Base-by-base conservation (phyloP, 2,329 filamentous ascomycete genomes). In the Ceratocystis papillata region DNA sequence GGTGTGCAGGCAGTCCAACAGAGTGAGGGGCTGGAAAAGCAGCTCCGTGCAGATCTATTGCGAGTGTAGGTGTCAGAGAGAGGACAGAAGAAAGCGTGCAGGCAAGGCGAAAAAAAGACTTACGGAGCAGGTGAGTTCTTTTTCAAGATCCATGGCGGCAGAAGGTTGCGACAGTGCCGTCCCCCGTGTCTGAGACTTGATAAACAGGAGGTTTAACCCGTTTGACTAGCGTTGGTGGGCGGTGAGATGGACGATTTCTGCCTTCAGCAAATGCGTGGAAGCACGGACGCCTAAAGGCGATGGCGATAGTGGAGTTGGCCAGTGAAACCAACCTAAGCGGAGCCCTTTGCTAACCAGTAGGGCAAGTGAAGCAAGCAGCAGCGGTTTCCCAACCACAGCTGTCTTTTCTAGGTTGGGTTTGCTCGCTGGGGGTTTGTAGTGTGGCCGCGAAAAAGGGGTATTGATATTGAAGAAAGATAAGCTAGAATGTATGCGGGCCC, bases 121-220 rank as follows among this genome's bases (percentile, higher is more conserved):
- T 82, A 96, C 92, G 74, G 93, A 96, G 79, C 93, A 97, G 65
- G 88, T 92, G 77, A 97, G 80, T 82, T 99, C 94, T 76, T 87
- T 93, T 78, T 96, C 94, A 71, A 96, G 81, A 76, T 95, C 90
- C 72, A 85, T 75, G 57, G 30, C 46, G 8, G 25, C 22, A 53
- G 37, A 20, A 33, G 33, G n/a, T 53, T n/a, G 6, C n/a, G n/a
- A 53, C n/a, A 53, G 5, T 3, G n/a, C 22, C 22, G 48, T 53
- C 48, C 22, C n/a, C 48, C n/a, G 48, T n/a, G n/a, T n/a, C 48
- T 53, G 22, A 8, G 5, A 8, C 25, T 55, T 55, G 8, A 25
- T 2, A 25, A 15, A 12, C 10, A 53, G 10, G 15, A 53, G 48
- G 12, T 53, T 10, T 28, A 25, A 5, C 3, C 15, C 30, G 53